Evolutionary conservation across 139 green algal species (phyloP), one percentile per base, ranked within the genome.

Genomic region (Tetradesmus lagerheimii): DNA sequence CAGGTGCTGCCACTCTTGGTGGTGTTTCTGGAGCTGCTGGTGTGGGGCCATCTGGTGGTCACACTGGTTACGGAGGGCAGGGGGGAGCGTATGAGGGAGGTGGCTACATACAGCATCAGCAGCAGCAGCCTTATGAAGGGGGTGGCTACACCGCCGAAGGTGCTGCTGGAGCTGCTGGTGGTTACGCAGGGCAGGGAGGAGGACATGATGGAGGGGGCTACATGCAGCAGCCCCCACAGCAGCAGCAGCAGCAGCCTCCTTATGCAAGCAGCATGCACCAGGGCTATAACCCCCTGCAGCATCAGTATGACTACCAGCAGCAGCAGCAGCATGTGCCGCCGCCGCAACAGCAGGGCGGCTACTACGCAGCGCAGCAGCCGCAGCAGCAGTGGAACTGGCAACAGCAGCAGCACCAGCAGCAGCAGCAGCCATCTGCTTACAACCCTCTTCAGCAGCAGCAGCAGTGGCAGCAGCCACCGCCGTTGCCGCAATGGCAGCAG

Each of bases 161-260:
- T 31, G 25, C 27, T n/a, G 74, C 0, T 41, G 74, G 38, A 25
- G 39, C 11, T n/a, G 41, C 0, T 16, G 25, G 2, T 83, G 77
- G 38, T 6, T 43, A 39, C 35, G 77, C 5, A 20, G 15, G 23
- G 18, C 50, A 67, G 43, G 41, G 53, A 4, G 50, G 34, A 62
- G 77, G 50, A 11, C 62, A 83, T 25, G 23, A 11, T 27, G 57
- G 57, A 31, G 57, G 57, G 1, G 25, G 23, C 57, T 31, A 71
- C 16, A 31, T 8, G 57, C 57, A n/a, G 57, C 45, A 57, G 45
- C 35, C 27, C 4, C 77, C 50, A 18, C 76, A 53, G 76, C 76
- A 83, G 77, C 79, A 85, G 41, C 79, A 85, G 79, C 79, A 85
- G 41, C 79, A 37, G 31, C 9, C 35, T n/a, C n/a, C n/a, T n/a